These are phyloP conservation scores for Xenoacremonium recifei DNA, from an alignment of 2,329 filamentous ascomycete genomes.

Conservation along the genomic window DNA sequence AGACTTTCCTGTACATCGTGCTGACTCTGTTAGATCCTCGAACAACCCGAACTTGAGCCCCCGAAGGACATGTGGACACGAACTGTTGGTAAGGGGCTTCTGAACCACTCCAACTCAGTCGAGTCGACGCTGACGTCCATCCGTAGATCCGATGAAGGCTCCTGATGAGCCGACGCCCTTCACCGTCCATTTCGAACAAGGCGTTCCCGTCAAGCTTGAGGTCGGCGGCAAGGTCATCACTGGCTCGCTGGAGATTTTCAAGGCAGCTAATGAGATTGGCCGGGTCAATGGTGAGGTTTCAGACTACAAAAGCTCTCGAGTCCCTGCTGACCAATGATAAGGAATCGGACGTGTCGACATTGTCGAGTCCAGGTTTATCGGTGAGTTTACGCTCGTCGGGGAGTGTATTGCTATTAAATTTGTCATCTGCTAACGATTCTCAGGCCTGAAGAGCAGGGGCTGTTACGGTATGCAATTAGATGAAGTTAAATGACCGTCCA, in stretches of 20 bases:
- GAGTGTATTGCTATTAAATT: constrained; percentile 3
- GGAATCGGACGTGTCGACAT: constrained; percentile 20
- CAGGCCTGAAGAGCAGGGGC: constrained; percentile 18
- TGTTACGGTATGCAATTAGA: constrained; percentile 11
- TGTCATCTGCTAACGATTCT: constrained; percentile 5
- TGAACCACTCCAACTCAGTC: not conserved
- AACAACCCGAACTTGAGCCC: constrained; percentile 53
- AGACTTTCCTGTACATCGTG: constrained; percentile 1
- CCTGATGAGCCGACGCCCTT: constrained; percentile 64
- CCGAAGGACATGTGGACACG: constrained; percentile 72
- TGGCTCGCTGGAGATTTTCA: constrained; percentile 64
- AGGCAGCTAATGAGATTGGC: constrained; percentile 60
- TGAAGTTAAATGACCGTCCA: not conserved
- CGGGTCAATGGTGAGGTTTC: constrained; percentile 9
- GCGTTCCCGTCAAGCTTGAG: constrained; percentile 63
- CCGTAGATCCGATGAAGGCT: constrained; percentile 57
- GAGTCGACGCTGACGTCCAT: constrained; percentile 51
- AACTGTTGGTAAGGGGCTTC: constrained; percentile 29
- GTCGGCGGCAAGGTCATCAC: constrained; percentile 36
- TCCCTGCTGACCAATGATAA: constrained; percentile 3
- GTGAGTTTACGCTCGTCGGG: constrained; percentile 4
- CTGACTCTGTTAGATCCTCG: constrained; percentile 46
- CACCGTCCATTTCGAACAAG: constrained; percentile 64
- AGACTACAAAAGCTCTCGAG: not conserved
- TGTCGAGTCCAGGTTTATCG: constrained; percentile 16